Conservation (phyloP, 2,329 filamentous ascomycete species). For the Aspergillus piperis region DNA sequence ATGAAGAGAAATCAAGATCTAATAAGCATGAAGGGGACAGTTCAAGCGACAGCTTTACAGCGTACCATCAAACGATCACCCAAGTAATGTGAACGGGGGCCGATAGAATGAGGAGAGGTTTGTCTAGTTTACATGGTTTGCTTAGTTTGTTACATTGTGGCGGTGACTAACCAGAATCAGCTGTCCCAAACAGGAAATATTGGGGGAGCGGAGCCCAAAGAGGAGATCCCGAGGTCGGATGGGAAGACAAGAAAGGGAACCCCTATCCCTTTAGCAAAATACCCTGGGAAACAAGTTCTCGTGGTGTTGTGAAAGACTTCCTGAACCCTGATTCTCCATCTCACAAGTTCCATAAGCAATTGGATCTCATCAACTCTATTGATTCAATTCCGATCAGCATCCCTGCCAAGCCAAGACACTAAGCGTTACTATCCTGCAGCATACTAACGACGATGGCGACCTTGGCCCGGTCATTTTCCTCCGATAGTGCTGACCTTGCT, state of each 20-base stretch:
- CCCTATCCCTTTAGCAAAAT: not conserved
- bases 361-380: not conserved
- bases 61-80: not conserved
- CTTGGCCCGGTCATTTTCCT: constrained; percentile 59
- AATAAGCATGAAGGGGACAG: not conserved
- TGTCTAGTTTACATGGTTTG: constrained; percentile 19
- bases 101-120: constrained; percentile 6
- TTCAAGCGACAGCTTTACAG: not conserved
- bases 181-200: not conserved
- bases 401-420: constrained; percentile 16
- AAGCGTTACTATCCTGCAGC: constrained; percentile 7
- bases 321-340: not conserved
- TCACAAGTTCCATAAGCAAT: not conserved
- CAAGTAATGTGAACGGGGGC: not conserved
- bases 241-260: not conserved
- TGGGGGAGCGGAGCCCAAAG: not conserved
- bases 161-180: constrained; percentile 5
- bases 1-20: not conserved
- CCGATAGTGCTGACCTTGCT: constrained; percentile 57
- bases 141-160: constrained; percentile 15
- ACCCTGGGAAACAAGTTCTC: not conserved
- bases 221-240: constrained; percentile 6
- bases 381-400: not conserved
- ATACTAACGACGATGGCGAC: constrained; percentile 51
- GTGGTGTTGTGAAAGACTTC: not conserved